These are phyloP conservation scores for Ustilago esculenta DNA, from an alignment of 1,284 basidiomycete genomes.

Conservation along the genomic window DNA sequence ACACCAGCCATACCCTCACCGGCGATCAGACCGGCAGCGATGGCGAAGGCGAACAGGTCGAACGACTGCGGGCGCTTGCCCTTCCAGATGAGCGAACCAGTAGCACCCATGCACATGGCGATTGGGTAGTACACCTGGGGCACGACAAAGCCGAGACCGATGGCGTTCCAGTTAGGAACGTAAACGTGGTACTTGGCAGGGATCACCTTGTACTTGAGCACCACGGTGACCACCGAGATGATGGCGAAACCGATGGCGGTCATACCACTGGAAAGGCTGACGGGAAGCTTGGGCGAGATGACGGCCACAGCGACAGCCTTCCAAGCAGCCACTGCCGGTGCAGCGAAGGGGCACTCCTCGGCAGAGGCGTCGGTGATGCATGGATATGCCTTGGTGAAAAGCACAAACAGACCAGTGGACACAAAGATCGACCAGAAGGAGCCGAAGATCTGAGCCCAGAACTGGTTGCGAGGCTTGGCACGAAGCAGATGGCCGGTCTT, in stretches of 20 bases:
- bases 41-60: slow-evolving; percentile 74
- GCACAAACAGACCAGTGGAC: slow-evolving; percentile 51
- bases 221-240: slow-evolving; percentile 71
- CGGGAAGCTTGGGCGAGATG: slow-evolving; percentile 58
- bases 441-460: slow-evolving; percentile 71
- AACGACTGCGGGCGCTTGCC: slow-evolving; percentile 68
- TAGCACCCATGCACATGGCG: slow-evolving; percentile 64
- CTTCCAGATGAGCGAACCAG: slow-evolving; percentile 70
- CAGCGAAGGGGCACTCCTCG: slow-evolving; percentile 72
- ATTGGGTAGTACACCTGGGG: slow-evolving; percentile 60
- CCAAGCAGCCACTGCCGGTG: slow-evolving; percentile 75
- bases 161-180: slow-evolving; percentile 76
- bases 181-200: slow-evolving; percentile 72
- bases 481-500: slow-evolving; percentile 78
- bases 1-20: slow-evolving; percentile 78
- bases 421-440: slow-evolving; percentile 53
- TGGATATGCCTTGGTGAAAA: slow-evolving; percentile 72
- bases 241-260: slow-evolving; percentile 74
- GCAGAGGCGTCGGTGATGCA: slow-evolving; percentile 71
- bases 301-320: slow-evolving; percentile 74
- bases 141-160: slow-evolving; percentile 73
- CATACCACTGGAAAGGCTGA: slow-evolving; percentile 69
- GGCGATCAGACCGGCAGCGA: slow-evolving; percentile 74
- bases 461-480: slow-evolving; percentile 76
- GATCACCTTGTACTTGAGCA: slow-evolving; percentile 72